Conservation (phyloP, 2,329 filamentous ascomycete species). For the Calonectria montana region DNA sequence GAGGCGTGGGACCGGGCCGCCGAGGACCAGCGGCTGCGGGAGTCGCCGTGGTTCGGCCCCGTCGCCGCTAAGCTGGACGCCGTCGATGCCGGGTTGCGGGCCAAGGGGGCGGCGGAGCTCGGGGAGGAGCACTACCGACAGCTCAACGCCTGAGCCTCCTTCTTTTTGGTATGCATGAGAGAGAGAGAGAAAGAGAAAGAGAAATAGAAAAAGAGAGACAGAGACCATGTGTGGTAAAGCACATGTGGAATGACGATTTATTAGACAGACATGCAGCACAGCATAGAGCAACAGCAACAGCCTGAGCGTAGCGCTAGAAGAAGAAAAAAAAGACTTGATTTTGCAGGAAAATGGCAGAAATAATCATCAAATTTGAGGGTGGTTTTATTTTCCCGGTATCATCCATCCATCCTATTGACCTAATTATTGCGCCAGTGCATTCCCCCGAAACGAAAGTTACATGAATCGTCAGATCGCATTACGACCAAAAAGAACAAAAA, state of each 20-base stretch:
- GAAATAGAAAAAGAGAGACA: no score
- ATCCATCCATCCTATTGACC: conserved; percentile 16
- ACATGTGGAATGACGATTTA: neutral
- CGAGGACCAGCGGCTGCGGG: conserved; percentile 41
- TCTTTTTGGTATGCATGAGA: neutral
- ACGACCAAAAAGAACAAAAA: no score
- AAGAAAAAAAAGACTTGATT: conserved; percentile 10
- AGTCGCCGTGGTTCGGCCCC: conserved; percentile 43
- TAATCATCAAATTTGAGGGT: neutral
- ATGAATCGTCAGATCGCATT: conserved; percentile 18
- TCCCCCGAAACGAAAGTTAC: conserved; percentile 7
- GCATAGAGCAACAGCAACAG: conserved; percentile 3
- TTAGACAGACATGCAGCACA: neutral
- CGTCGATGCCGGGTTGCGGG: conserved; percentile 25
- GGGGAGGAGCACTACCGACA: conserved; percentile 30
- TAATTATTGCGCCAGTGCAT: conserved; percentile 30
- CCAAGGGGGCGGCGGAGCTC: conserved; percentile 35
- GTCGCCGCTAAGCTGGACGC: conserved; percentile 26
- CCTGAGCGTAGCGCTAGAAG: conserved; percentile 18
- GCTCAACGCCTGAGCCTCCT: conserved; percentile 23
- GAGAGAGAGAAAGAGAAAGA: neutral
- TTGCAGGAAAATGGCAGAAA: neutral
- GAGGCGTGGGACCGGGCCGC: conserved; percentile 38
- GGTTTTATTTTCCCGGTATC: conserved; percentile 20
- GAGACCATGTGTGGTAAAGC: no score